These are phyloP conservation scores for Globisporangium spiculum DNA, from an alignment of 352 stramenopile species.

Conservation along the genomic window DNA sequence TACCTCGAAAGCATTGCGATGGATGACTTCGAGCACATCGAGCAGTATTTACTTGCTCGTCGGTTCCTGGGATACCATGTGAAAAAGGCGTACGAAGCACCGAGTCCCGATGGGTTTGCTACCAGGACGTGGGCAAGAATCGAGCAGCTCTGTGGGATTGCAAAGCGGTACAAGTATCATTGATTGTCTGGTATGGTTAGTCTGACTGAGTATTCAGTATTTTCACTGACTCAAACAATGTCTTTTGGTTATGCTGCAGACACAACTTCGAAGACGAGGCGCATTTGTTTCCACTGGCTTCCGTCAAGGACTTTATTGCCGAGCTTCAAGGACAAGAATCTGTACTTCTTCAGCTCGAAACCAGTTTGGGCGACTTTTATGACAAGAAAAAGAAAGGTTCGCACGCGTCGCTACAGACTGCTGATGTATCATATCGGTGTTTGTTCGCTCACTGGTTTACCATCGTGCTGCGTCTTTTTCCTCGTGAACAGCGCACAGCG, in stretches of 20 bases:
- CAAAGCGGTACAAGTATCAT: slow-evolving; percentile 36
- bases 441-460: not conserved
- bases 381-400: slow-evolving; percentile 9
- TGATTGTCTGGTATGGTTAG: no score
- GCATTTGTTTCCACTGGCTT: slow-evolving; percentile 60
- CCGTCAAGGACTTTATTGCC: slow-evolving; percentile 32
- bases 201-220: not conserved
- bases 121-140: slow-evolving; percentile 26
- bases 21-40: slow-evolving; percentile 50
- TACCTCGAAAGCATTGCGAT: slow-evolving; percentile 14
- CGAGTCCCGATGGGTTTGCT: slow-evolving; percentile 25
- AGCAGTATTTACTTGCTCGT: slow-evolving; percentile 52
- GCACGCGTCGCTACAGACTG: not conserved
- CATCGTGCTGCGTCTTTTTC: not conserved
- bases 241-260: slow-evolving; percentile 16
- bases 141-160: slow-evolving; percentile 43
- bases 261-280: slow-evolving; percentile 63
- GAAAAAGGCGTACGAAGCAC: slow-evolving; percentile 22
- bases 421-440: not conserved
- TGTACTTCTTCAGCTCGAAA: slow-evolving; percentile 34
- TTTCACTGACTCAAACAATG: not conserved
- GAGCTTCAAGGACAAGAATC: slow-evolving; percentile 32
- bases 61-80: slow-evolving; percentile 56
- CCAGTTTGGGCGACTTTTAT: slow-evolving; percentile 9
- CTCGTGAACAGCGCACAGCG: not conserved